A percentile compares a stretch with the other conserved stretches of the same genome.
phyloP scores from a whole-genome alignment of 257 asterid genomes.

The Solanum sitiens region DNA sequence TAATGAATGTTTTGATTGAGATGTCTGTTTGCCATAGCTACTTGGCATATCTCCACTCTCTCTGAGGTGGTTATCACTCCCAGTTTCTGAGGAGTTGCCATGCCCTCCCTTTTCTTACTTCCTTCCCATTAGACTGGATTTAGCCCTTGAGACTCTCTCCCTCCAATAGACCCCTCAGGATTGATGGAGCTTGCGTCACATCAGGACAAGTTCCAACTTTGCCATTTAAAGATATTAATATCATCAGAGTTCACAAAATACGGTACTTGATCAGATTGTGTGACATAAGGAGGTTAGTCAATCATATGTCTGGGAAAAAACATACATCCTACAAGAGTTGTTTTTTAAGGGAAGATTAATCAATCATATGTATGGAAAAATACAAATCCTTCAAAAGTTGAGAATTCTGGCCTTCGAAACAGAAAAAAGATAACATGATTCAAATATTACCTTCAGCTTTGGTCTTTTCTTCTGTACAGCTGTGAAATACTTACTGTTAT shows the following conservation, averaged over 20 bases:
- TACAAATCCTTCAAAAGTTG: not conserved
- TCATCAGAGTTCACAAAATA: not conserved
- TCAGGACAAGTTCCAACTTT: not conserved
- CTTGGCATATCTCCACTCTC: too few species aligned
- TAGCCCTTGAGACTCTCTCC: not conserved
- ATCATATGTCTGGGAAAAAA: not conserved
- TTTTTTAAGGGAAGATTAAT: not conserved
- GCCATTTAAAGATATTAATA: not conserved
- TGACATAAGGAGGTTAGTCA: not conserved
- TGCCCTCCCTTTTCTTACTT: conserved; percentile 35
- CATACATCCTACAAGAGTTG: not conserved
- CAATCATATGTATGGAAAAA: conserved; percentile 1
- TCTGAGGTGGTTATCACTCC: too few species aligned
- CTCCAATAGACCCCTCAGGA: not conserved
- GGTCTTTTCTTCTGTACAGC: conserved; percentile 43
- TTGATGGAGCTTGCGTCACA: not conserved
- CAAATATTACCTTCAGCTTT: conserved; percentile 54
- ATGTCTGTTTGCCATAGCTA: too few species aligned
- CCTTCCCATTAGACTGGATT: conserved; percentile 14
- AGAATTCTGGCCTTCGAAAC: not conserved
- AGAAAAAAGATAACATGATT: not conserved
- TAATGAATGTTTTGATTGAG: too few species aligned
- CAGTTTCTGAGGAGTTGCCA: too few species aligned
- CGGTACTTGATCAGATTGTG: not conserved
- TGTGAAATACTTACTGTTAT: conserved; percentile 37